Evolutionary conservation across 257 asterid species (phyloP).

Genomic region (Plantago ovata): DNA sequence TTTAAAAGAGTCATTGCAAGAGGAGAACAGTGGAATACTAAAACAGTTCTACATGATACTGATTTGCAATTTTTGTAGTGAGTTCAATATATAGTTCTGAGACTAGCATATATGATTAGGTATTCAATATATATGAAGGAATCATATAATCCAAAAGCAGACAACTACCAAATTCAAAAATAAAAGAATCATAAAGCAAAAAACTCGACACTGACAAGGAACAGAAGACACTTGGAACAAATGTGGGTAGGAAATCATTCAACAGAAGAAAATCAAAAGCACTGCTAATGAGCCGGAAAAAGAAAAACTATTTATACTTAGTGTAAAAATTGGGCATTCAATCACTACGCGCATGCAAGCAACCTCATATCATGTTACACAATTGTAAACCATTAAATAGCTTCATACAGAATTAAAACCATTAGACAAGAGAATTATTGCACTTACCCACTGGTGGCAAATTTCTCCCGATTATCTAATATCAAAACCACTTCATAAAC

Average conservation of each 20-base stretch:
- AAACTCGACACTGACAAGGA: neutral
- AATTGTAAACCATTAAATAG: neutral
- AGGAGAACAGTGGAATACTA: conserved; percentile 1
- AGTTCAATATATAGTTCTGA: too few species aligned
- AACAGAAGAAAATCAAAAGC: neutral
- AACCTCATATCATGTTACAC: conserved; percentile 15
- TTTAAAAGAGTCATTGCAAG: conserved; percentile 3
- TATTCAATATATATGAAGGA: too few species aligned
- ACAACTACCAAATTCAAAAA: too few species aligned
- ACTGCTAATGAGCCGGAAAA: conserved; percentile 1
- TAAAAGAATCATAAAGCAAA: neutral
- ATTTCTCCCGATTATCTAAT: conserved; percentile 90
- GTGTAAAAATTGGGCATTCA: conserved; percentile 4
- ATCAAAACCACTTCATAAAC: conserved; percentile 73
- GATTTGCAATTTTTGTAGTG: too few species aligned
- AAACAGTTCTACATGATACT: too few species aligned
- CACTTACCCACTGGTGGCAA: conserved; percentile 76
- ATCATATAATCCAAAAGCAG: too few species aligned
- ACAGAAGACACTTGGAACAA: neutral
- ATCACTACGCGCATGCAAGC: conserved; percentile 14
- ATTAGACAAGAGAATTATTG: conserved; percentile 12
- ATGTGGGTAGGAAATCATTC: neutral
- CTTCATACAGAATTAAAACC: conserved; percentile 1
- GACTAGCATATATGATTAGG: too few species aligned
- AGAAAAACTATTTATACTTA: conserved; percentile 11